Evolutionary conservation across 345 rosid genomes (phyloP).

Genomic region (Jatropha curcas): DNA sequence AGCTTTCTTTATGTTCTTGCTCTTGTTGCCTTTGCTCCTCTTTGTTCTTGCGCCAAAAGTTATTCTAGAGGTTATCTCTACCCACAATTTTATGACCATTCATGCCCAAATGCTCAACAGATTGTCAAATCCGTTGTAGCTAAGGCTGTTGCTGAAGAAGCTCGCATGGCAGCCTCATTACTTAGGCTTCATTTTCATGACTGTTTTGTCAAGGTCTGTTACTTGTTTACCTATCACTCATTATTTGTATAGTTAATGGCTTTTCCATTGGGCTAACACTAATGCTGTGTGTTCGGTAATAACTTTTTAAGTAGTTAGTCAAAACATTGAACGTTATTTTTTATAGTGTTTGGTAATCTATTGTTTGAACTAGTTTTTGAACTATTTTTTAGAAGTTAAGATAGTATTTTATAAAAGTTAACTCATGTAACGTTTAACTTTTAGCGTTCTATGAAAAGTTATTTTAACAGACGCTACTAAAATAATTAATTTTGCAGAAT

Average conservation of each 20-base stretch:
- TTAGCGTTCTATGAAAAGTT: no score
- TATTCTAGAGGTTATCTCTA: constrained; percentile 36
- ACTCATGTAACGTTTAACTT: no score
- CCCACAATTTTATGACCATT: constrained; percentile 33
- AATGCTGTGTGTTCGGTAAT: no score
- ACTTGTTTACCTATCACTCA: not conserved
- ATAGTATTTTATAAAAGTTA: no score
- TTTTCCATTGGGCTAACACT: no score
- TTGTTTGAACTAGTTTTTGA: no score
- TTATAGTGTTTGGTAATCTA: no score
- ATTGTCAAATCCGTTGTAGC: constrained; percentile 32
- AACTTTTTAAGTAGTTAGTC: no score
- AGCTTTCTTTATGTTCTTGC: constrained; percentile 31
- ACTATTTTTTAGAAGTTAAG: no score
- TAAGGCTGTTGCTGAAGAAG: constrained; percentile 32
- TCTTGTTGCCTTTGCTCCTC: constrained; percentile 52
- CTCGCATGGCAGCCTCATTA: constrained; percentile 38
- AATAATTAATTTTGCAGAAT: no score
- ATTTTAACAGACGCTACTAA: no score
- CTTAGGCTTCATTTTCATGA: constrained; percentile 39
- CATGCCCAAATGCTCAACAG: constrained; percentile 30
- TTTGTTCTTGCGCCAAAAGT: constrained; percentile 37
- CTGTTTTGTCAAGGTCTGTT: constrained; percentile 34
- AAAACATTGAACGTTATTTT: no score
- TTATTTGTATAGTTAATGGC: not conserved